A percentile compares a stretch with the other conserved stretches of the same genome.
phyloP scores from a whole-genome alignment of 106 monocot species.

The Narthecium ossifragum region DNA sequence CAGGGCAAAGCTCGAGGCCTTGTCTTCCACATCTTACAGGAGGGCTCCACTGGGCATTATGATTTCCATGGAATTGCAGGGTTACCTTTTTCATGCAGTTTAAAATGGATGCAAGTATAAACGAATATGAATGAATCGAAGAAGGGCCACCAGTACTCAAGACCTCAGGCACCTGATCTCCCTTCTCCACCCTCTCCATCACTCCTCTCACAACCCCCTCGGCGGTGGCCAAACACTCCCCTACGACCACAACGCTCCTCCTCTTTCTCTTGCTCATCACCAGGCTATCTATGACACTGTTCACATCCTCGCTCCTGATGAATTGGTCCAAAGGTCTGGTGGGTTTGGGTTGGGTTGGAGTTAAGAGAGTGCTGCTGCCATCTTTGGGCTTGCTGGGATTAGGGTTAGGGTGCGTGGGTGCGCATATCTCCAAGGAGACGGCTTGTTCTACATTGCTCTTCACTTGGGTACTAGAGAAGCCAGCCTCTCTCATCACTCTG shows the following conservation, averaged over 20 bases:
- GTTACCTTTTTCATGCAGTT: too few species aligned
- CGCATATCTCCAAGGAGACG: slow-evolving; percentile 22
- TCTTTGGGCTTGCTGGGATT: slow-evolving; percentile 14
- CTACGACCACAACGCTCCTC: slow-evolving; percentile 68
- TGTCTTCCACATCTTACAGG: slow-evolving; percentile 14
- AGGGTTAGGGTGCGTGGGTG: slow-evolving; percentile 15
- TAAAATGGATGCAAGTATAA: too few species aligned
- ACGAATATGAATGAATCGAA: too few species aligned
- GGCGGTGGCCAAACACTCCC: slow-evolving; percentile 50
- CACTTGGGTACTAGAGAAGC: slow-evolving; percentile 94
- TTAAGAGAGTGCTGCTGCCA: neutral
- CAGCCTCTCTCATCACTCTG: slow-evolving; percentile 93
- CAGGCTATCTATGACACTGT: slow-evolving; percentile 46
- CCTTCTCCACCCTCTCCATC: slow-evolving; percentile 61
- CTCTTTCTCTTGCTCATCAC: slow-evolving; percentile 30
- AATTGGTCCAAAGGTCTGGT: slow-evolving; percentile 2
- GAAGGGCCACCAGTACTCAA: too few species aligned
- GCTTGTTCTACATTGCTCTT: slow-evolving; percentile 82
- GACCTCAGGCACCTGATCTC: slow-evolving; percentile 49
- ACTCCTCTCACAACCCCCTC: slow-evolving; percentile 58
- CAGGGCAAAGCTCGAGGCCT: slow-evolving; percentile 25
- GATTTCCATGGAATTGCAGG: neutral
- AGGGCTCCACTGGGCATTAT: slow-evolving; percentile 1
- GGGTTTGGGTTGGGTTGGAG: neutral
- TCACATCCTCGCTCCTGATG: slow-evolving; percentile 44